These are phyloP conservation scores for Diplotaxis tenuifolia DNA, from an alignment of 345 rosid genomes.

Conservation along the genomic window DNA sequence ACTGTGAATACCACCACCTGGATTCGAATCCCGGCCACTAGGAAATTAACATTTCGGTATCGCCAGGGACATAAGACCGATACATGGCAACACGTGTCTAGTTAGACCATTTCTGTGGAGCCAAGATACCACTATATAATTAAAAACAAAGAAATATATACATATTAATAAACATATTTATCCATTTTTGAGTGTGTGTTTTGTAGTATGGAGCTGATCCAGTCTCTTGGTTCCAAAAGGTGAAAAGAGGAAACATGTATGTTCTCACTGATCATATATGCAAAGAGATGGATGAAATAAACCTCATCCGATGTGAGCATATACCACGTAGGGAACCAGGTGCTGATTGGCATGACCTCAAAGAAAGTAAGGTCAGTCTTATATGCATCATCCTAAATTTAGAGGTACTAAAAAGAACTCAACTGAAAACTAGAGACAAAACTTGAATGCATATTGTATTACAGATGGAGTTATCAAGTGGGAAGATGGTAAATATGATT, in stretches of 20 bases:
- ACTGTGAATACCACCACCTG: no score
- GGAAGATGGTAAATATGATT: constrained; percentile 60
- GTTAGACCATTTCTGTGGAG: no score
- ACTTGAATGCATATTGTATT: no score
- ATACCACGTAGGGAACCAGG: constrained; percentile 87
- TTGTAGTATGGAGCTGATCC: constrained; percentile 60
- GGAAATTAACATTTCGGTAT: no score
- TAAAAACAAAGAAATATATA: no score
- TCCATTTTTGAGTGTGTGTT: no score
- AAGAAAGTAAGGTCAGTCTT: constrained; percentile 54
- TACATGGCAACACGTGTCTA: no score
- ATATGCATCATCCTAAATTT: background rate
- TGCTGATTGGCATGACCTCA: constrained; percentile 87
- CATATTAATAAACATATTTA: no score
- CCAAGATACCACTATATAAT: no score
- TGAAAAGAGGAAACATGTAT: constrained; percentile 50
- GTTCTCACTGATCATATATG: constrained; percentile 74
- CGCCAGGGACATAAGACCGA: no score
- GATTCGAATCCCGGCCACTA: no score
- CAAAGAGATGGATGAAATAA: constrained; percentile 74
- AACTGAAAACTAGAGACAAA: background rate
- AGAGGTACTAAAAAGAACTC: background rate
- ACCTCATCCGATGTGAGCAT: constrained; percentile 62
- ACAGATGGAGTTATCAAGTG: constrained; percentile 62
- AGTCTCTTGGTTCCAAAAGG: constrained; percentile 82